A percentile compares a stretch with the other conserved stretches of the same genome.
Conservation (phyloP, 129 eudicot genomes). For the Tagetes patula region DNA sequence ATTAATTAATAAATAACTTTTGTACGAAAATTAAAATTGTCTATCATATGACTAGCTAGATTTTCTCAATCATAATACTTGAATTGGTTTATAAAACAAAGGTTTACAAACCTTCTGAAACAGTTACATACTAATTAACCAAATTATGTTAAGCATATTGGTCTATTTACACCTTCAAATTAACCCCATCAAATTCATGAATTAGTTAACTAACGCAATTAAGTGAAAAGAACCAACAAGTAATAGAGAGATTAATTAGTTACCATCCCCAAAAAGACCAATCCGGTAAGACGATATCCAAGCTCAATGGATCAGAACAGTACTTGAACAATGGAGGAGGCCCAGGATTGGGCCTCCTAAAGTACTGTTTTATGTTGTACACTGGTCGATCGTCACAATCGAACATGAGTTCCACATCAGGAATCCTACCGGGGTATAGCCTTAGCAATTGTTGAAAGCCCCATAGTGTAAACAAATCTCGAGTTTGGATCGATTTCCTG, state of each 20-base stretch:
- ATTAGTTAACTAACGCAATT: too few relatives aligned
- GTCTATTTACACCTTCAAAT: too few relatives aligned
- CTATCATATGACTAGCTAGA: too few relatives aligned
- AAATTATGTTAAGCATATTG: too few relatives aligned
- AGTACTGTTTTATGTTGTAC: slow-evolving; percentile 27
- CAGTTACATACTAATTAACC: too few relatives aligned
- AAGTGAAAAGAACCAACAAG: neutral
- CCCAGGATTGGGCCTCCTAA: slow-evolving; percentile 42
- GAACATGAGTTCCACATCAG: slow-evolving; percentile 81
- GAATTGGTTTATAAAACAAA: too few relatives aligned
- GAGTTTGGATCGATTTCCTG: slow-evolving; percentile 53
- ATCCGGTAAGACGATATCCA: slow-evolving; percentile 83
- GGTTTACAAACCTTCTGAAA: too few relatives aligned
- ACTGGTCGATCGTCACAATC: slow-evolving; percentile 74
- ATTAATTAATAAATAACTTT: too few relatives aligned
- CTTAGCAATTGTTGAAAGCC: slow-evolving; percentile 69
- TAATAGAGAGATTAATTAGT: neutral
- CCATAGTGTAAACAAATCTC: slow-evolving; percentile 74
- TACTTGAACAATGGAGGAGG: slow-evolving; percentile 81
- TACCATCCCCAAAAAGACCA: slow-evolving; percentile 99
- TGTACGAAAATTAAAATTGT: too few relatives aligned
- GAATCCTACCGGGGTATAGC: slow-evolving; percentile 68
- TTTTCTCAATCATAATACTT: too few relatives aligned
- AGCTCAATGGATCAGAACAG: slow-evolving; percentile 66
- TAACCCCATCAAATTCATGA: too few relatives aligned